Conservation (phyloP, 2,329 filamentous ascomycete genomes). For the Ceratocystis huliohia region DNA sequence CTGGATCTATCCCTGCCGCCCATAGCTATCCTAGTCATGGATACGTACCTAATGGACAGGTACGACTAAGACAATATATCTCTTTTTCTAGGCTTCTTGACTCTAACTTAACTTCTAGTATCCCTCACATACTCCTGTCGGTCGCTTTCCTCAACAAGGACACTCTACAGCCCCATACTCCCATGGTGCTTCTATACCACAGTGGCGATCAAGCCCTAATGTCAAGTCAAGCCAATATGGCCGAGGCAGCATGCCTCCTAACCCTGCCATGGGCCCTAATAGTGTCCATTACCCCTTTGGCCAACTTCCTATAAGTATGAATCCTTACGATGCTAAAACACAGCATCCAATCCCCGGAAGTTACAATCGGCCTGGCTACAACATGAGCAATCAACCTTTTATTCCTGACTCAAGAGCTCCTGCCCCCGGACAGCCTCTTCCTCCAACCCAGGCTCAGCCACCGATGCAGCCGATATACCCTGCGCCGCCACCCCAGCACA, state of each 20-base stretch:
- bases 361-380: constrained; percentile 75
- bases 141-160: constrained; percentile 3
- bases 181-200: constrained; percentile 24
- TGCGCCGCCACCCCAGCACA: constrained; percentile 32
- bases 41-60: constrained; percentile 27
- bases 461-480: constrained; percentile 10
- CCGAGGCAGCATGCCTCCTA: constrained; percentile 22
- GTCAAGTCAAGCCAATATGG: constrained; percentile 26
- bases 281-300: constrained; percentile 59
- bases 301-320: constrained; percentile 58
- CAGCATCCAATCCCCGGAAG: constrained; percentile 69
- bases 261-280: constrained; percentile 21
- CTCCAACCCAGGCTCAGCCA: neutral
- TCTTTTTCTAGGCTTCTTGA: neutral
- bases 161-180: constrained; percentile 7
- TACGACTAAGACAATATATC: constrained; percentile 26
- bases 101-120: neutral
- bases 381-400: constrained; percentile 88
- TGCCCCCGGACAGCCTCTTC: neutral
- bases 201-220: constrained; percentile 31
- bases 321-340: constrained; percentile 54
- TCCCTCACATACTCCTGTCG: neutral
- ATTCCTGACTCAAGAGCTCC: constrained; percentile 48
- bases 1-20: constrained; percentile 26
- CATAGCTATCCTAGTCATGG: constrained; percentile 32